phyloP scores from a whole-genome alignment of 2,329 filamentous ascomycete species.

The Cytospora paraplurivora region DNA sequence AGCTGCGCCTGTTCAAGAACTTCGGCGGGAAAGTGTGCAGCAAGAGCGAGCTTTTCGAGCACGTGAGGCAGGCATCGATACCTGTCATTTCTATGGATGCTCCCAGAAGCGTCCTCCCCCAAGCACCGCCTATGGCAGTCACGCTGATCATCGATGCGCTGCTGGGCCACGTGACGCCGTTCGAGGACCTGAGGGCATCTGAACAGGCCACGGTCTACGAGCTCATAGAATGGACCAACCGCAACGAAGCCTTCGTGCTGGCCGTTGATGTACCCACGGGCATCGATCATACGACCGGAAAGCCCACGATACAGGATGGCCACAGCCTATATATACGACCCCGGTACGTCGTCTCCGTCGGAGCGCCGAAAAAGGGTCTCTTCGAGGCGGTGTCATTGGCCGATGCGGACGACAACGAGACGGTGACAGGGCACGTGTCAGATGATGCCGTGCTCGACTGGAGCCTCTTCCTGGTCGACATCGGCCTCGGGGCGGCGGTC shows the following conservation, averaged over 20 bases:
- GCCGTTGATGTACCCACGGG: conserved; percentile 92
- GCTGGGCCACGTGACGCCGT: conserved; percentile 82
- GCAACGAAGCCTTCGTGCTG: conserved; percentile 78
- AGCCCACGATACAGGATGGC: conserved; percentile 68
- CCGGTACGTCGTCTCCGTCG: conserved; percentile 81
- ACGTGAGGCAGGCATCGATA: conserved; percentile 52
- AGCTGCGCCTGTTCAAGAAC: conserved; percentile 81
- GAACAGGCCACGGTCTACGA: conserved; percentile 85
- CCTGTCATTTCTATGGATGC: conserved; percentile 42
- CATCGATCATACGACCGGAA: conserved; percentile 76
- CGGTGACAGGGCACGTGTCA: conserved; percentile 35
- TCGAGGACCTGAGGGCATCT: conserved; percentile 81
- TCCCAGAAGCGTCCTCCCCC: conserved; percentile 40
- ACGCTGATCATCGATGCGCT: conserved; percentile 88
- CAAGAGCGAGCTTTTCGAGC: conserved; percentile 64
- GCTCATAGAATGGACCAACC: conserved; percentile 91
- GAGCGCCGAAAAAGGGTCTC: conserved; percentile 82
- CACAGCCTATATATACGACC: conserved; percentile 78
- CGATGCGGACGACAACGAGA: conserved; percentile 49
- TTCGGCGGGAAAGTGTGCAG: conserved; percentile 74
- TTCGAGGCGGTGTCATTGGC: conserved; percentile 72
- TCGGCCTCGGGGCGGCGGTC: conserved; percentile 79
- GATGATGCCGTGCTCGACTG: conserved; percentile 59
- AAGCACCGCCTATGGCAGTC: conserved; percentile 62
- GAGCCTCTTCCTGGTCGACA: conserved; percentile 82